Base-by-base conservation (phyloP, 176 grass and related monocot genomes). In the Eragrostis nindensis region DNA sequence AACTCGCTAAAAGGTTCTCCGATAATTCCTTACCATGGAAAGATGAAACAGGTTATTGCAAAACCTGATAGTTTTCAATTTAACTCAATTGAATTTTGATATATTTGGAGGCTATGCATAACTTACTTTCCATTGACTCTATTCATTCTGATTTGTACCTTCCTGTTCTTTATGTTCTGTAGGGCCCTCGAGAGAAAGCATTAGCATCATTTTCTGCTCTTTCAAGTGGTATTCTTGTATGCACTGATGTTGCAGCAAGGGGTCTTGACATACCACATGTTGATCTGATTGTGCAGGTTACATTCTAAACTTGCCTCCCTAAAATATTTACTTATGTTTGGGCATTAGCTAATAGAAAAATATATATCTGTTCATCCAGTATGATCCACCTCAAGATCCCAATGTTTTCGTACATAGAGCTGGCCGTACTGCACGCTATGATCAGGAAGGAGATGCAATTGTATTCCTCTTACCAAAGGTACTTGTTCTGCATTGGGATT, bases 201-300 rank as follows among this genome's bases (percentile, higher is more conserved):
- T 86, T 98, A 78, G 77, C 92, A 2, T 91, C 85, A 71, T 98
- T 95, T 86, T 91, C 86, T 73, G 73, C 89, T 66, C 90, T 95
- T 69, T 91, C 96, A 84, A 95, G 84, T 86, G 96, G 92, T 66
- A 87, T 95, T 74, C 80, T 98, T 62, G 81, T 98, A 52, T 98
- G 95, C 71, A 98, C 95, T 43, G 90, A 98, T 93, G 95, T 98
- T 89, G 95, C 95, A 30, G 95, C 95, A 84, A 98, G 95, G 83
- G 95, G 95, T 41, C 90, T 98, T 44, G 95, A 98, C 86, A 98
- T 98, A 91, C 95, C 95, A 81, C 84, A 78, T 79, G 92, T 98
- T 85, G 92, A 95, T 87, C 91, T 89, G 69, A 98, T 98, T 86
- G 84, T 98, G 66, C 95, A 98, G 90, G 95, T 98, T 75, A 73